Evolutionary conservation across 108 stramenopile species (phyloP), one percentile per base, ranked within the genome.

Genomic region (Stephanodiscus minutulus): DNA sequence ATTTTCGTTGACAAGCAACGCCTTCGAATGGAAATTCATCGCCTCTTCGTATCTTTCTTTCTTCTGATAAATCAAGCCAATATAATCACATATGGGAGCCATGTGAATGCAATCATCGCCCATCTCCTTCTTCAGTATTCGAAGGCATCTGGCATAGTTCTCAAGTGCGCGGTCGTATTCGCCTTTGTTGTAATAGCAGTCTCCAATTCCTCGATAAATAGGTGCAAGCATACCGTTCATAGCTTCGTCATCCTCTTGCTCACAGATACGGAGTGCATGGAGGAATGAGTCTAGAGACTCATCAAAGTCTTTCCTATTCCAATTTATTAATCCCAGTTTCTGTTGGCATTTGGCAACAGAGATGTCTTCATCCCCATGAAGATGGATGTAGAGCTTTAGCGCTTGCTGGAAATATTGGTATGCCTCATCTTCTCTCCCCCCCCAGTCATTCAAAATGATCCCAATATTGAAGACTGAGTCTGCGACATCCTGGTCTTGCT

Each of bases 401-500:
- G 74, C 54, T 46, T 74, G 58, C 61, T 75, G 61, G 22, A 80
- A 80, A 50, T 41, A 76, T 17, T 53, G 50, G 27, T 64, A 25
- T 35, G 79, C 79, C 25, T 80, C 79, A 33, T 80, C 61, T 33
- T 63, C 35, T 47, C 65, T 75, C 35, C 62, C 61, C 83, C 79
- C 61, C 83, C 79, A 81, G 37, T 83, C 74, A 66, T 77, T 35
- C 7, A 75, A 64, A 77, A 83, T 79, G 22, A 70, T 81, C 7
- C 86, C 89, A 53, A 88, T 85, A 39, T 87, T 77, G 66, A 88
- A 88, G 50, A 90, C 64, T 22, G 84, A 79, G 15, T 86, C 68
- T 53, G 84, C 89, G 48, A 87, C 86, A 76, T 91, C 87, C 2
- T 70, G 72, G 55, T 88, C 86, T 31, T 82, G 66, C 39, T 77